phyloP scores from a whole-genome alignment of 257 asterid genomes.

The Forsythia viridissima region DNA sequence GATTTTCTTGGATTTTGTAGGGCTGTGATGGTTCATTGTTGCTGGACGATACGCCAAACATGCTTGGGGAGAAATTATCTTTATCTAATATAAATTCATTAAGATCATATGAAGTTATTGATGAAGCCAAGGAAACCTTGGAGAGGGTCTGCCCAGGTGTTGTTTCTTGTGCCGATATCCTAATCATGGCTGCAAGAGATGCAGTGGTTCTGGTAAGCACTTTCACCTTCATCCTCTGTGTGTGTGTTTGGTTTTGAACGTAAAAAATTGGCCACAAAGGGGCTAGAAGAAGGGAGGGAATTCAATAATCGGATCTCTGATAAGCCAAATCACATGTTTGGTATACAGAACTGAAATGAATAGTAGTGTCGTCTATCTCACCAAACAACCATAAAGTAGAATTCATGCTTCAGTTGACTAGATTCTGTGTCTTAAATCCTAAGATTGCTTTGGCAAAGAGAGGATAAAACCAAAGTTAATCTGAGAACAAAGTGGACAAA shows the following conservation, averaged over 20 bases:
- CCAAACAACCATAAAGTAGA: no score
- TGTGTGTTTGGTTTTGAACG: background rate
- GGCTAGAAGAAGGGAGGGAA: background rate
- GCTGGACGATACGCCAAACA: slow-evolving; percentile 73
- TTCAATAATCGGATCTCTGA: background rate
- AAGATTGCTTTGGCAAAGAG: background rate
- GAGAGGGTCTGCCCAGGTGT: slow-evolving; percentile 68
- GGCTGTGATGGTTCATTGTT: slow-evolving; percentile 93
- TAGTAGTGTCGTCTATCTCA: background rate
- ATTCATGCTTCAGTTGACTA: background rate
- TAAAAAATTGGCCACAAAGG: background rate
- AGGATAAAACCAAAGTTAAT: background rate
- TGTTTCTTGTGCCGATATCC: slow-evolving; percentile 93
- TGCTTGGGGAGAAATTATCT: slow-evolving; percentile 80
- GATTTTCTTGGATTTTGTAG: slow-evolving; percentile 29
- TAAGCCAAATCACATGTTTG: background rate
- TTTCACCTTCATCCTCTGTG: background rate
- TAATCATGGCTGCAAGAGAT: slow-evolving; percentile 92
- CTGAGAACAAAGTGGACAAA: background rate
- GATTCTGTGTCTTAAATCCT: background rate
- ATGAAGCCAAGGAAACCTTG: slow-evolving; percentile 67
- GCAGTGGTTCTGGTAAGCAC: slow-evolving; percentile 74
- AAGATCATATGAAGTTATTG: slow-evolving; percentile 75
- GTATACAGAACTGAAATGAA: background rate
- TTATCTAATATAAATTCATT: slow-evolving; percentile 77